These are phyloP conservation scores for Macrophomina phaseolina DNA, from an alignment of 2,329 filamentous ascomycete genomes.

Conservation along the genomic window DNA sequence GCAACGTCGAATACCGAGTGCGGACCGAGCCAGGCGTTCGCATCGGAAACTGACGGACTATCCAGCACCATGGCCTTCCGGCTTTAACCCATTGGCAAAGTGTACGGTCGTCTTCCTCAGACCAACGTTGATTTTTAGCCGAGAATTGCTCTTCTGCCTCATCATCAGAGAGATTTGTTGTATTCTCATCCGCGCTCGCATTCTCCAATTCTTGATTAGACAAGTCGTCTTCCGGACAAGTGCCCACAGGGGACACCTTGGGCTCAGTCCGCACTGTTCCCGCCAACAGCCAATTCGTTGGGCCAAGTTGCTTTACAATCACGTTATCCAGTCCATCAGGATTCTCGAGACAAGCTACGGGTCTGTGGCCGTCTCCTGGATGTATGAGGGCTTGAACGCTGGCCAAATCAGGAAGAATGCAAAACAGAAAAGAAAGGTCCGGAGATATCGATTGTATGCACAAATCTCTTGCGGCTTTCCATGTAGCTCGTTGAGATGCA, in stretches of 20 bases:
- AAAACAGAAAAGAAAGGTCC: conserved; percentile 1
- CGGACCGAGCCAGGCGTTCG: too few species aligned
- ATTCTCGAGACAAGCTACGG: background rate
- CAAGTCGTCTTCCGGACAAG: background rate
- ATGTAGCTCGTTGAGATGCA: background rate
- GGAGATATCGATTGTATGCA: background rate
- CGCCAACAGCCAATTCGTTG: background rate
- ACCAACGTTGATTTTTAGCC: conserved; percentile 10
- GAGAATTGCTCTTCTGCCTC: background rate
- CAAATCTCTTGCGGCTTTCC: background rate
- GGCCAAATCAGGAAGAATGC: background rate
- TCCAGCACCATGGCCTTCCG: too few species aligned
- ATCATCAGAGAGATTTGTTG: background rate
- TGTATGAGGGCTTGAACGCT: background rate
- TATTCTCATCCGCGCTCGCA: background rate
- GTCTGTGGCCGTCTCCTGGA: background rate
- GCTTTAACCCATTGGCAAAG: too few species aligned
- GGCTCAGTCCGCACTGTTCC: background rate
- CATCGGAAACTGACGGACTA: too few species aligned
- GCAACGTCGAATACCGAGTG: too few species aligned
- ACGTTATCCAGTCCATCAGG: background rate
- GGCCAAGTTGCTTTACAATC: background rate
- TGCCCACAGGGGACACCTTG: background rate
- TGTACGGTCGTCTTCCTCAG: background rate
- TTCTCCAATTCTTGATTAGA: background rate